These are phyloP conservation scores for Linum trigynum DNA, from an alignment of 345 rosid species.

Conservation along the genomic window DNA sequence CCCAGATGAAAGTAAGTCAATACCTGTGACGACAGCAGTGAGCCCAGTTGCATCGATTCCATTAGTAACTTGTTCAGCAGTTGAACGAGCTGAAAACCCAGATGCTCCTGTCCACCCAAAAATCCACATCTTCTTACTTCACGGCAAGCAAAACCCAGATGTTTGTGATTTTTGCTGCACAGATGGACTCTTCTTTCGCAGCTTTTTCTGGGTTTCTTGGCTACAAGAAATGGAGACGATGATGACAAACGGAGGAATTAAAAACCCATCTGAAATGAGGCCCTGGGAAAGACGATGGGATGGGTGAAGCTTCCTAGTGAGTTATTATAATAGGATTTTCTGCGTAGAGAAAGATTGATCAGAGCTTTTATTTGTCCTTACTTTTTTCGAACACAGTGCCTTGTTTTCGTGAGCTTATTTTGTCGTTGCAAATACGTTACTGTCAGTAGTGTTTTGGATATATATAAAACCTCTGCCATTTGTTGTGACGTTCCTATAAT, in stretches of 20 bases:
- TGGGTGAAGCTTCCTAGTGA: too few relatives aligned
- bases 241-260: not conserved
- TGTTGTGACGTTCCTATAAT: too few relatives aligned
- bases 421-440: too few relatives aligned
- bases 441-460: too few relatives aligned
- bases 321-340: too few relatives aligned
- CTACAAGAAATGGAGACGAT: not conserved
- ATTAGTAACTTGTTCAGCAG: conserved; percentile 33
- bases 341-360: not conserved
- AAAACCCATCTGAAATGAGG: not conserved
- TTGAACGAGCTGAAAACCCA: conserved; percentile 31
- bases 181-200: not conserved
- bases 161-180: too few relatives aligned
- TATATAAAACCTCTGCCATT: too few relatives aligned
- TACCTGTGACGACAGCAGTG: not conserved
- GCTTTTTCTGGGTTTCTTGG: not conserved
- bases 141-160: not conserved
- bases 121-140: conserved; percentile 10
- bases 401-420: too few relatives aligned
- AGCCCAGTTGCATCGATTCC: conserved; percentile 36
- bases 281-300: not conserved
- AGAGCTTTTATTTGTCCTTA: too few relatives aligned
- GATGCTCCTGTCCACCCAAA: conserved; percentile 31
- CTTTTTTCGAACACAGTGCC: too few relatives aligned
- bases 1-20: not conserved